Evolutionary conservation across 31 red algal genomes (phyloP).

Genomic region (Pterothamnion heteromorphum): DNA sequence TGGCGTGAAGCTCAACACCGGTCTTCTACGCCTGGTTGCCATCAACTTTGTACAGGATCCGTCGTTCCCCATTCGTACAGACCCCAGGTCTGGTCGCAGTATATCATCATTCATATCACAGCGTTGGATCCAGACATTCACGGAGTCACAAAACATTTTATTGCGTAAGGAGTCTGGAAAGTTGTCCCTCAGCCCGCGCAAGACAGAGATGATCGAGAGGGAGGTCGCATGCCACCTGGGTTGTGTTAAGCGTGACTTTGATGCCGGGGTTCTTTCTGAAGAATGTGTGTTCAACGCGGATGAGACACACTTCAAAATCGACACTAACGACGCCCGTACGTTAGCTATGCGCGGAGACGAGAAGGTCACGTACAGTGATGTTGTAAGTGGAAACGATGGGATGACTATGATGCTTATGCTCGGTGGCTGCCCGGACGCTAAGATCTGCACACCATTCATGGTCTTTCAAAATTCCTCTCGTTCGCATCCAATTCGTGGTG

Average conservation of each 20-base stretch:
- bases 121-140: constrained; percentile 42
- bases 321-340: constrained; percentile 27
- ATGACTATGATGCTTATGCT: constrained; percentile 50
- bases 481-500: constrained; percentile 33
- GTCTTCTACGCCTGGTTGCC: not conserved
- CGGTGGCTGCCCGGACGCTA: not conserved
- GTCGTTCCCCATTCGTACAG: not conserved
- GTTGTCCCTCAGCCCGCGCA: not conserved
- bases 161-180: constrained; percentile 28
- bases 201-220: constrained; percentile 27
- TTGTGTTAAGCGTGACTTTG: constrained; percentile 12
- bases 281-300: constrained; percentile 38
- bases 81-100: not conserved
- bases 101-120: not conserved
- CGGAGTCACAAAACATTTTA: not conserved
- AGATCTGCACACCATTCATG: not conserved
- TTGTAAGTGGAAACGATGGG: not conserved
- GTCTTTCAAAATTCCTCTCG: constrained; percentile 17
- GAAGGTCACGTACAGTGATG: not conserved
- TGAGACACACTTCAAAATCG: constrained; percentile 43
- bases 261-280: not conserved
- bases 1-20: constrained; percentile 21
- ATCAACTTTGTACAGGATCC: not conserved
- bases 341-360: not conserved
- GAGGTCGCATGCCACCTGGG: constrained; percentile 43